Evolutionary conservation across 2,329 filamentous ascomycete genomes (phyloP).

Genomic region (Mycosphaerella arachidis): DNA sequence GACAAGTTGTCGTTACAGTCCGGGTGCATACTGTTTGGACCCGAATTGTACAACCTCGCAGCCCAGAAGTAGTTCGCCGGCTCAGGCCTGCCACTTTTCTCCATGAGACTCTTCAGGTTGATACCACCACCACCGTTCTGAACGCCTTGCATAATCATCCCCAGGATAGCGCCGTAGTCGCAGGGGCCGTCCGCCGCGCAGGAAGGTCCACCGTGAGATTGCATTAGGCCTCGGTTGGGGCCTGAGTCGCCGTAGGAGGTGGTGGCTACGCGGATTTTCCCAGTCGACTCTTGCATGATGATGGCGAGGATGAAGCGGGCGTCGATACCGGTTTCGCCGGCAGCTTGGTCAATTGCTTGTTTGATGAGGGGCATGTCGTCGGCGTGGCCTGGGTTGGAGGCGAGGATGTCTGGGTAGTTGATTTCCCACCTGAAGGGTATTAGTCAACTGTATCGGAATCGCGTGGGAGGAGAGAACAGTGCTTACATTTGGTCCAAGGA

Average conservation of each 20-base stretch:
- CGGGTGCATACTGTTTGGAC: conserved; percentile 15
- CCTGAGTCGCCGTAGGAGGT: conserved; percentile 32
- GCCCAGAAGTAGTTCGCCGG: conserved; percentile 42
- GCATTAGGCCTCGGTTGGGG: conserved; percentile 46
- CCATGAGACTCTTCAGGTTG: conserved; percentile 38
- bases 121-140: conserved; percentile 38
- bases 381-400: conserved; percentile 33
- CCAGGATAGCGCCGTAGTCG: conserved; percentile 34
- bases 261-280: conserved; percentile 41
- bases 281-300: conserved; percentile 42
- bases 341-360: conserved; percentile 33
- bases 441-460: background rate
- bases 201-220: conserved; percentile 35
- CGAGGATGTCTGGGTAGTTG: conserved; percentile 32
- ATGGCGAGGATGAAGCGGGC: conserved; percentile 41
- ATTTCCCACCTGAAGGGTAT: conserved; percentile 15
- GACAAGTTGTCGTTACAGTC: conserved; percentile 37
- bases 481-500: conserved; percentile 17
- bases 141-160: conserved; percentile 42
- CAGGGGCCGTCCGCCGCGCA: conserved; percentile 36
- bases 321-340: conserved; percentile 33
- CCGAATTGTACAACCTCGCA: conserved; percentile 47
- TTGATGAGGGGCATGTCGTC: conserved; percentile 38
- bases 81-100: conserved; percentile 25
- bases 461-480: background rate